Evolutionary conservation across 805 yeast genomes (phyloP).

Genomic region (Barnettozyma wickerhamii): DNA sequence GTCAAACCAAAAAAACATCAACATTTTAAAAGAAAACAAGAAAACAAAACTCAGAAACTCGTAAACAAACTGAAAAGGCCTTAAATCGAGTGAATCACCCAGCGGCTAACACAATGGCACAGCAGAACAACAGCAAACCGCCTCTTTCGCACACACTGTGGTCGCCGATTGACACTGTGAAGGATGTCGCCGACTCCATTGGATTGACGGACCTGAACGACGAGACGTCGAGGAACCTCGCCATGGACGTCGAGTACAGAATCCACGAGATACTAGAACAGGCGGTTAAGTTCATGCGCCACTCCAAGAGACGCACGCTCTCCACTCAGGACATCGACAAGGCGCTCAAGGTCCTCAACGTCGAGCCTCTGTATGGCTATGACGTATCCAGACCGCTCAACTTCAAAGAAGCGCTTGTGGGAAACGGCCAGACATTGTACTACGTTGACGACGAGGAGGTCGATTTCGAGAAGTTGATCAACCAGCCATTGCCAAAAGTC

Average conservation of each 20-base stretch:
- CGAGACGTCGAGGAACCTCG: slow-evolving; percentile 89
- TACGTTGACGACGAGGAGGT: slow-evolving; percentile 90
- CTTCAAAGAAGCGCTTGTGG: slow-evolving; percentile 85
- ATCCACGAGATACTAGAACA: slow-evolving; percentile 94
- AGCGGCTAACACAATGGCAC: too few relatives aligned
- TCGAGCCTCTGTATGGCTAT: slow-evolving; percentile 92
- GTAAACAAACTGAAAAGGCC: too few relatives aligned
- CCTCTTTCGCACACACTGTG: slow-evolving; percentile 86
- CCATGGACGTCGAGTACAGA: slow-evolving; percentile 99
- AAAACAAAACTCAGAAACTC: too few relatives aligned
- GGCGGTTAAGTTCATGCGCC: slow-evolving; percentile 94
- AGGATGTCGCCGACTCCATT: slow-evolving; percentile 89
- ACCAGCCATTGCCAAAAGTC: slow-evolving; percentile 91
- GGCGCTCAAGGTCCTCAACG: slow-evolving; percentile 79
- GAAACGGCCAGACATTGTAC: slow-evolving; percentile 90
- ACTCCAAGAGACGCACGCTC: slow-evolving; percentile 77
- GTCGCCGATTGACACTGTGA: slow-evolving; percentile 97
- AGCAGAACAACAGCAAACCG: slow-evolving; percentile 30
- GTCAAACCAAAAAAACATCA: too few relatives aligned
- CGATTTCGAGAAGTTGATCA: slow-evolving; percentile 89
- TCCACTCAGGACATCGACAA: slow-evolving; percentile 78
- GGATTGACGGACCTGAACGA: slow-evolving; percentile 79
- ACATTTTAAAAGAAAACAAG: too few relatives aligned
- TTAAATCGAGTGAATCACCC: too few relatives aligned
- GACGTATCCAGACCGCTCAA: slow-evolving; percentile 62